Conservation (phyloP, 192 early-diverging fungal species). For the Mortierella claussenii region DNA sequence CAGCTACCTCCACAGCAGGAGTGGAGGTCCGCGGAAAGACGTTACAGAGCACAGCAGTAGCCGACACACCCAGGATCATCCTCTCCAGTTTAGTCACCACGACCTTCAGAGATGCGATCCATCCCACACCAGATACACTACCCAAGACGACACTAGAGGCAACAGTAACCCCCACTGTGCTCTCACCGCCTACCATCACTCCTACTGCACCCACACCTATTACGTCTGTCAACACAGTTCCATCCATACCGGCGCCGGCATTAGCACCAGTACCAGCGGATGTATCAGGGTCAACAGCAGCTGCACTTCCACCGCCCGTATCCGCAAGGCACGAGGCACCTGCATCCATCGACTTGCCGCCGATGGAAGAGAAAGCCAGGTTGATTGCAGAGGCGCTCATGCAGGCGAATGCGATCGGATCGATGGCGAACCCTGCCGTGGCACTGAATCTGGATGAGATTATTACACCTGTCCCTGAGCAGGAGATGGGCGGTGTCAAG, state of each 20-base stretch:
- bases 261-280: background rate
- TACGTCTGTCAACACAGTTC: too few species aligned
- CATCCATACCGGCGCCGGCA: too few species aligned
- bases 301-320: background rate
- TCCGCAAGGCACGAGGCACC: background rate
- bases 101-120: constrained; percentile 26
- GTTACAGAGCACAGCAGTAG: constrained; percentile 1
- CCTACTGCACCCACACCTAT: background rate
- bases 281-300: background rate
- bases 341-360: constrained; percentile 2
- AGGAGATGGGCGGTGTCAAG: background rate
- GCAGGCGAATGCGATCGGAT: constrained; percentile 13
- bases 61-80: constrained; percentile 26
- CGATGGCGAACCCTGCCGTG: constrained; percentile 9
- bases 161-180: background rate
- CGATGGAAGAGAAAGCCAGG: constrained; percentile 14
- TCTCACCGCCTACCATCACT: background rate
- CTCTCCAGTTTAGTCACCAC: constrained; percentile 15
- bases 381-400: constrained; percentile 20
- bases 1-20: background rate
- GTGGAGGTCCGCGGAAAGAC: constrained; percentile 4
- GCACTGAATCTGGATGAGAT: constrained; percentile 17
- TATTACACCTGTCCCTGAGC: constrained; percentile 21
- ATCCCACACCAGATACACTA: constrained; percentile 13
- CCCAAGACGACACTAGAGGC: background rate